Percentiles rank a stretch among this genome's conserved stretches.
Evolutionary conservation across 2,329 filamentous ascomycete species (phyloP).

Genomic region (Penicillium sp.): DNA sequence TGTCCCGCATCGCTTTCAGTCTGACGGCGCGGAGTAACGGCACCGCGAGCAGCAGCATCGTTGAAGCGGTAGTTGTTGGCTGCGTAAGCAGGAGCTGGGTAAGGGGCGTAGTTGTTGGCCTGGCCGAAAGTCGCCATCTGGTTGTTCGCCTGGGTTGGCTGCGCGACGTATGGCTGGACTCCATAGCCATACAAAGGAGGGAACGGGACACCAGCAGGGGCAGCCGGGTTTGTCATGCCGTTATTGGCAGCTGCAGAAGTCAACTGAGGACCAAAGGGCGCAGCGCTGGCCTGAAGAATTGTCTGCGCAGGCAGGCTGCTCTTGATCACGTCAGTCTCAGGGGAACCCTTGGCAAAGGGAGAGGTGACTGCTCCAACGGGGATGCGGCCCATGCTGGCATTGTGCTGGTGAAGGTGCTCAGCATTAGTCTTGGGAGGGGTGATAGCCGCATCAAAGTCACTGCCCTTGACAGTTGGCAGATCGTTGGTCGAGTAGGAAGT

Average conservation of each 20-base stretch:
- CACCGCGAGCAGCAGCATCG: constrained; percentile 77
- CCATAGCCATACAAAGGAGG: constrained; percentile 58
- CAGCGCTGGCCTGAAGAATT: constrained; percentile 77
- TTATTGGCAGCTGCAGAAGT: constrained; percentile 46
- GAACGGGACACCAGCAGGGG: constrained; percentile 44
- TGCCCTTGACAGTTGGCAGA: constrained; percentile 80
- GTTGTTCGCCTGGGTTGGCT: constrained; percentile 44
- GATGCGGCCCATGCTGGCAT: constrained; percentile 80
- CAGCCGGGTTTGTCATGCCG: constrained; percentile 31
- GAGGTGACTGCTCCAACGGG: constrained; percentile 69
- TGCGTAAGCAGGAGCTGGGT: neutral
- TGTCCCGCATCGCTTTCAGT: constrained; percentile 59
- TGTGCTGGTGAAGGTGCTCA: constrained; percentile 72
- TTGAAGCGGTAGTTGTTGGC: constrained; percentile 60
- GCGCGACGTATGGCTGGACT: constrained; percentile 62
- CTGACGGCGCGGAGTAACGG: constrained; percentile 68
- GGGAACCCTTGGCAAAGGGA: constrained; percentile 60
- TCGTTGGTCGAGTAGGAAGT: constrained; percentile 91
- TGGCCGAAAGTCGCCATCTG: constrained; percentile 55
- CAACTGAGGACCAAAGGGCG: constrained; percentile 74
- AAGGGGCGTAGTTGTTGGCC: constrained; percentile 57
- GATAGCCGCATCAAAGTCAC: constrained; percentile 55
- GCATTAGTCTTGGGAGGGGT: constrained; percentile 64
- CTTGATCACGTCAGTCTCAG: constrained; percentile 56
- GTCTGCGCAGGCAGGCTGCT: constrained; percentile 69